Percentiles rank a stretch among this genome's conserved stretches.
phyloP scores from a whole-genome alignment of 225 moss, liverwort and hornwort species.

The Takakia lepidozioides region DNA sequence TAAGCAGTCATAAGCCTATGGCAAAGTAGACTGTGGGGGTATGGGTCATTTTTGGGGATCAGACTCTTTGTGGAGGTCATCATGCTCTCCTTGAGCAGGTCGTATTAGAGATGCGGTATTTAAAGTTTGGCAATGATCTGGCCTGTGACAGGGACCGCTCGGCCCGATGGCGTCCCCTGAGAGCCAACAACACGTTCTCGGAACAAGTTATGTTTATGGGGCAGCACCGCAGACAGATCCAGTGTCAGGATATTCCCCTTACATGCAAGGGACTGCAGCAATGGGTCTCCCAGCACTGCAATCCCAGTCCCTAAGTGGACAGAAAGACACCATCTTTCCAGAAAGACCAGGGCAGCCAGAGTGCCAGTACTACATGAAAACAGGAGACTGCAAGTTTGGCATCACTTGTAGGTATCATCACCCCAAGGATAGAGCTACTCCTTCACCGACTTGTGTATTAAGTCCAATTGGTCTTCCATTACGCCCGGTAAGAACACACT shows the following conservation, averaged over 20 bases:
- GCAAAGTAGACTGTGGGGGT: too few species aligned
- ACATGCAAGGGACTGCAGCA: constrained; percentile 66
- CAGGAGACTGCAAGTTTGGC: constrained; percentile 99
- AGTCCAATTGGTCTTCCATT: constrained; percentile 89
- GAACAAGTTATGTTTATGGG: constrained; percentile 69
- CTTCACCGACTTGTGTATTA: constrained; percentile 53
- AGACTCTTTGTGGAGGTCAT: too few species aligned
- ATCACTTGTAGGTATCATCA: constrained; percentile 98
- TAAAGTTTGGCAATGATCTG: too few species aligned
- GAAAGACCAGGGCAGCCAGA: constrained; percentile 95
- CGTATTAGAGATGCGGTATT: too few species aligned
- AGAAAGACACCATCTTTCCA: constrained; percentile 76
- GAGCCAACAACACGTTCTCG: constrained; percentile 74
- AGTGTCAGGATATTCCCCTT: constrained; percentile 59
- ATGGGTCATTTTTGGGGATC: too few species aligned
- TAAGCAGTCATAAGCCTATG: too few species aligned
- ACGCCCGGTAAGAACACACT: constrained; percentile 71
- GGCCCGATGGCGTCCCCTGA: constrained; percentile 77
- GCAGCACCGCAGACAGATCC: constrained; percentile 77
- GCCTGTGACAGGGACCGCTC: constrained; percentile 46
- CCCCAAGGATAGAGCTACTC: constrained; percentile 84
- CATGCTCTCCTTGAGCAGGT: too few species aligned
- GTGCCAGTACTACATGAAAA: constrained; percentile 99
- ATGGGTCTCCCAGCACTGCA: constrained; percentile 82
- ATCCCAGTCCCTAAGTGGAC: constrained; percentile 49